A percentile compares a stretch with the other conserved stretches of the same genome.
Evolutionary conservation across 2,329 filamentous ascomycete species (phyloP).

Genomic region (Verticillium nonalfalfae): DNA sequence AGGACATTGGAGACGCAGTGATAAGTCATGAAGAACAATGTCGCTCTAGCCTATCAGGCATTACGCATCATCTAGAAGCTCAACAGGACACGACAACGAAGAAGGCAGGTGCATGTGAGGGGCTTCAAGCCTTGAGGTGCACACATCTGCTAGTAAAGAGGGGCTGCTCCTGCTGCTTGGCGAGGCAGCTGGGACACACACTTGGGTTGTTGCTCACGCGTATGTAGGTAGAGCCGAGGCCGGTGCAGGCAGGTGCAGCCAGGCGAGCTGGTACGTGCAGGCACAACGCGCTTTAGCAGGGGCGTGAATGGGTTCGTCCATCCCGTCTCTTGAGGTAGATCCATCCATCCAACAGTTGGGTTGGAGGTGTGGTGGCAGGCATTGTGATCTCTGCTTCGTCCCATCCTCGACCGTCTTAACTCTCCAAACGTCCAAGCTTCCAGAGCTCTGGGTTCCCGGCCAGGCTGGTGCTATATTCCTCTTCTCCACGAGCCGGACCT

Average conservation of each 20-base stretch:
- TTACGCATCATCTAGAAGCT: too few relatives aligned
- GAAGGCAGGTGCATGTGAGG: too few relatives aligned
- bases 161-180: neutral
- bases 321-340: neutral
- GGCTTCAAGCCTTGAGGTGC: too few relatives aligned
- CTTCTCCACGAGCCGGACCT: neutral
- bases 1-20: too few relatives aligned
- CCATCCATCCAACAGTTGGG: neutral
- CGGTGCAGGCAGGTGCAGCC: neutral
- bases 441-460: neutral
- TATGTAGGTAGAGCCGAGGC: neutral
- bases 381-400: neutral
- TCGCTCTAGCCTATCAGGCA: too few relatives aligned
- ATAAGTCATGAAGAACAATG: too few relatives aligned
- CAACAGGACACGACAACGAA: too few relatives aligned
- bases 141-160: too few relatives aligned
- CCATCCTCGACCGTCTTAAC: neutral
- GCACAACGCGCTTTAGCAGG: neutral
- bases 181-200: neutral
- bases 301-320: neutral
- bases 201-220: too few relatives aligned
- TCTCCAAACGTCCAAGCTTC: neutral
- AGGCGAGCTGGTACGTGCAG: neutral
- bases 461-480: neutral
- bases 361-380: neutral